Percentiles rank a stretch among this genome's conserved stretches.
Conservation (phyloP, 345 rosid genomes). For the Erucastrum elatum region DNA sequence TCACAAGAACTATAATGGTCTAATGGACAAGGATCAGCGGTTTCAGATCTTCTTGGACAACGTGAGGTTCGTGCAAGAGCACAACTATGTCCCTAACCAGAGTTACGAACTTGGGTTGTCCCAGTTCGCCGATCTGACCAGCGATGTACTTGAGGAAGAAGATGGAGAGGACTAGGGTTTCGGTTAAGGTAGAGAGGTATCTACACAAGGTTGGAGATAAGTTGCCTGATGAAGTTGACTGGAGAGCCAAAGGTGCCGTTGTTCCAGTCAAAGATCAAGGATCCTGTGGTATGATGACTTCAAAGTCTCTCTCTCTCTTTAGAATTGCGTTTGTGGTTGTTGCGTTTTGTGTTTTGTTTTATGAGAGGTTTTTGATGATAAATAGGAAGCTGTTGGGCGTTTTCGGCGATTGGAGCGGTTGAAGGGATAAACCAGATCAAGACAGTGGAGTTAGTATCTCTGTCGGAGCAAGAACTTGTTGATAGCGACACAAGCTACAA, state of each 20-base stretch:
- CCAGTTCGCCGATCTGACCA: constrained; percentile 70
- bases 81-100: constrained; percentile 46
- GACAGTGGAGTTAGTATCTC: constrained; percentile 57
- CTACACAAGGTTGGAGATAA: constrained; percentile 28
- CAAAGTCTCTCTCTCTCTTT: background rate
- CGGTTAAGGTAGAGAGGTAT: constrained; percentile 37
- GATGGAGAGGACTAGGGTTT: constrained; percentile 18
- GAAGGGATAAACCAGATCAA: constrained; percentile 75
- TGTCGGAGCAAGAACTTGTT: constrained; percentile 78
- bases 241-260: constrained; percentile 57
- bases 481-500: constrained; percentile 67
- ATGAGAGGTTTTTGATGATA: background rate
- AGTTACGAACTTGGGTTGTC: constrained; percentile 58
- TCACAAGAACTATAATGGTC: constrained; percentile 49
- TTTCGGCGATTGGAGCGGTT: constrained; percentile 74
- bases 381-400: constrained; percentile 89
- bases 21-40: constrained; percentile 63
- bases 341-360: background rate
- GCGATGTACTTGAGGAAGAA: constrained; percentile 47
- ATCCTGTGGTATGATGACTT: background rate
- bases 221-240: constrained; percentile 51
- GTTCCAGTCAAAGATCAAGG: constrained; percentile 54
- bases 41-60: constrained; percentile 69
- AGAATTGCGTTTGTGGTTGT: constrained; percentile 11
- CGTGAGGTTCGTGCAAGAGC: constrained; percentile 53